phyloP scores from a whole-genome alignment of 768 basidiomycete genomes.

The Daedalea quercina region DNA sequence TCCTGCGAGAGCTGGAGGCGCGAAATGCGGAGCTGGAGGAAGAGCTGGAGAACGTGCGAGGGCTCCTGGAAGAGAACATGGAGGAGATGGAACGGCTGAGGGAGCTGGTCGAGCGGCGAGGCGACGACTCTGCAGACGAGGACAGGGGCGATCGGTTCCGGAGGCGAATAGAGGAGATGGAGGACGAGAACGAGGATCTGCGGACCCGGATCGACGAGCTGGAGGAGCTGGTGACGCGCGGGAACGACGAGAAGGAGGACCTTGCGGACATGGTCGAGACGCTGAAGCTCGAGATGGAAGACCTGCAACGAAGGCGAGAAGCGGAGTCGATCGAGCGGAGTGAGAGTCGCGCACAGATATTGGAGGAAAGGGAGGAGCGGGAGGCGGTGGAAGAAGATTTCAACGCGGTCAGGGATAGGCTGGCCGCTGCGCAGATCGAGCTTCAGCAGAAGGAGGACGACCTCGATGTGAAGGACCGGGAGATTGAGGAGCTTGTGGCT shows the following conservation, averaged over 20 bases:
- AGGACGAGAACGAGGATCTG: slow-evolving; percentile 59
- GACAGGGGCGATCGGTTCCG: slow-evolving; percentile 39
- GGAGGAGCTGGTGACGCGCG: slow-evolving; percentile 43
- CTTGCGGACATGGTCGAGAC: slow-evolving; percentile 59
- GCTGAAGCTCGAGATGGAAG: slow-evolving; percentile 61
- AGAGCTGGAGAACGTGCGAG: slow-evolving; percentile 63
- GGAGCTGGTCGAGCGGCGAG: slow-evolving; percentile 54
- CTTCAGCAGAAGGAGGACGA: slow-evolving; percentile 86
- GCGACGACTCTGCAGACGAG: slow-evolving; percentile 36
- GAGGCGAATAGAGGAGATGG: slow-evolving; percentile 48
- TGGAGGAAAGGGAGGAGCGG: slow-evolving; percentile 68
- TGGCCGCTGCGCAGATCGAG: slow-evolving; percentile 77
- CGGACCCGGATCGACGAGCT: slow-evolving; percentile 51
- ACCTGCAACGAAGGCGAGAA: slow-evolving; percentile 52
- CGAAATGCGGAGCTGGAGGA: slow-evolving; percentile 67
- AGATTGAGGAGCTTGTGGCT: slow-evolving; percentile 70
- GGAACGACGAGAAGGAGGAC: slow-evolving; percentile 70
- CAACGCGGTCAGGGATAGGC: slow-evolving; percentile 65
- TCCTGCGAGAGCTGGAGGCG: slow-evolving; percentile 47
- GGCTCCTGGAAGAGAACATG: slow-evolving; percentile 71
- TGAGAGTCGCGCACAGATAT: slow-evolving; percentile 60
- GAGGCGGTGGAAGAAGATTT: slow-evolving; percentile 78
- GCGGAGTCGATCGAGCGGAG: slow-evolving; percentile 64
- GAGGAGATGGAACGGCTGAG: slow-evolving; percentile 75
- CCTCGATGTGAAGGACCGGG: slow-evolving; percentile 66